These are phyloP conservation scores for Sporothrix humicola DNA, from an alignment of 2,329 filamentous ascomycete genomes.

Conservation along the genomic window DNA sequence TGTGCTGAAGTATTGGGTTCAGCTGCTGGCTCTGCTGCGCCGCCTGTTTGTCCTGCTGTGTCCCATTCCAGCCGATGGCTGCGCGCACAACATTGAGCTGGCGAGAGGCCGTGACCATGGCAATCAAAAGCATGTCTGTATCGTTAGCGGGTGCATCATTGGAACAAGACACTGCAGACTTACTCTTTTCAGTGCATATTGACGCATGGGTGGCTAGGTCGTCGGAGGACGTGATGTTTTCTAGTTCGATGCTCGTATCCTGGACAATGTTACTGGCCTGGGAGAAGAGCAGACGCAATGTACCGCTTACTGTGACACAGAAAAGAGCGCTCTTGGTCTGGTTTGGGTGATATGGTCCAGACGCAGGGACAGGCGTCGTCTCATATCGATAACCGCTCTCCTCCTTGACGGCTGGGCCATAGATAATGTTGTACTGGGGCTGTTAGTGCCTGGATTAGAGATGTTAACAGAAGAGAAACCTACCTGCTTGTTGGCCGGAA, in stretches of 20 bases:
- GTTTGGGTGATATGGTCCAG: slow-evolving; percentile 75
- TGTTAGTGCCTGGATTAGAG: background rate
- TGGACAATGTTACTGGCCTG: slow-evolving; percentile 74
- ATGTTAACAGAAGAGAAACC: slow-evolving; percentile 6
- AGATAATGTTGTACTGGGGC: slow-evolving; percentile 53
- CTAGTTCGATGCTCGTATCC: slow-evolving; percentile 74
- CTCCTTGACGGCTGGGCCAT: slow-evolving; percentile 68
- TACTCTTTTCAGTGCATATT: slow-evolving; percentile 75
- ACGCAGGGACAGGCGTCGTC: slow-evolving; percentile 66
- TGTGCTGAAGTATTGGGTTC: slow-evolving; percentile 60
- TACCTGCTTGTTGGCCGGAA: slow-evolving; percentile 54
- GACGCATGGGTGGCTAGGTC: slow-evolving; percentile 82
- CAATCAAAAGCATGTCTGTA: slow-evolving; percentile 61
- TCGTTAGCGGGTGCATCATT: background rate
- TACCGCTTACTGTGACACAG: slow-evolving; percentile 75
- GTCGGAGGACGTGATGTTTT: slow-evolving; percentile 72
- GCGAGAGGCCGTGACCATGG: slow-evolving; percentile 70
- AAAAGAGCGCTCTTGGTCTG: slow-evolving; percentile 74
- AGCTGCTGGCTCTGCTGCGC: slow-evolving; percentile 54
- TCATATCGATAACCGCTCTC: slow-evolving; percentile 71
- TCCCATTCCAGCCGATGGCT: slow-evolving; percentile 73
- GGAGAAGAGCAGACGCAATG: slow-evolving; percentile 77
- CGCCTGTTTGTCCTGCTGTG: slow-evolving; percentile 61
- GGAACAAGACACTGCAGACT: slow-evolving; percentile 37
- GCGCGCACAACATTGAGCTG: slow-evolving; percentile 77